Base-by-base conservation (phyloP, 2,329 filamentous ascomycete species). In the Byssothecium circinans region DNA sequence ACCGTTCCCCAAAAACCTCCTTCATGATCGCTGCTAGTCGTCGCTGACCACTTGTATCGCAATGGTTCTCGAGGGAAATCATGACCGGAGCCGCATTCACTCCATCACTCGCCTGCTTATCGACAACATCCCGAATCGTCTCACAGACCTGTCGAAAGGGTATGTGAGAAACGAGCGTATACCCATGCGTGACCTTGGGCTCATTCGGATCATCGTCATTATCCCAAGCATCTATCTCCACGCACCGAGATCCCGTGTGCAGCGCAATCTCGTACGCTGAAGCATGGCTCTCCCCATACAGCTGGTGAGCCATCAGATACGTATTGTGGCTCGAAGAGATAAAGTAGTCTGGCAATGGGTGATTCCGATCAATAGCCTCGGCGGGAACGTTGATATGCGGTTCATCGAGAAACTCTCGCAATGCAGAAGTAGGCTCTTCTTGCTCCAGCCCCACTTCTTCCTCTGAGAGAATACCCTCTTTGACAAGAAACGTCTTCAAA, bases 181-280 rank as follows among this genome's bases (percentile, higher is more conserved):
- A 87, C 1, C 85, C 85, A 60, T 88, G 85, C 0, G 85, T 88
- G 12, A 42, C 40, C 62, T 86, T 87, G 3, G 84, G 85, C 64
- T 87, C 85, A 8, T 82, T 76, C 32, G 70, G 70, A 57, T 86
- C 67, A 8, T 83, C 79, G 30, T 79, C 74, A 39, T 85, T 77
- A 58, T 88, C 84, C 86, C 85, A 89, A 1, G 83, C 86, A 60
- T 88, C 85, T 44, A 88, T 88, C 69, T 89, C 86, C 30, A 89
- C 84, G 57, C 86, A 89, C 6, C 86, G 76, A 2, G 84, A 83
- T 1, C 85, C 86, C 0, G 83, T 81, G 23, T 70, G 73, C 14
- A 89, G 72, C 0, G 83, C 82, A 5, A 76, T 81, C 58, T 84
- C 78, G 61, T 89, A 89, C 0, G 83, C 85, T 3, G 76, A 72